phyloP scores from a whole-genome alignment of 1,284 basidiomycete genomes.

The Naganishia liquefaciens region DNA sequence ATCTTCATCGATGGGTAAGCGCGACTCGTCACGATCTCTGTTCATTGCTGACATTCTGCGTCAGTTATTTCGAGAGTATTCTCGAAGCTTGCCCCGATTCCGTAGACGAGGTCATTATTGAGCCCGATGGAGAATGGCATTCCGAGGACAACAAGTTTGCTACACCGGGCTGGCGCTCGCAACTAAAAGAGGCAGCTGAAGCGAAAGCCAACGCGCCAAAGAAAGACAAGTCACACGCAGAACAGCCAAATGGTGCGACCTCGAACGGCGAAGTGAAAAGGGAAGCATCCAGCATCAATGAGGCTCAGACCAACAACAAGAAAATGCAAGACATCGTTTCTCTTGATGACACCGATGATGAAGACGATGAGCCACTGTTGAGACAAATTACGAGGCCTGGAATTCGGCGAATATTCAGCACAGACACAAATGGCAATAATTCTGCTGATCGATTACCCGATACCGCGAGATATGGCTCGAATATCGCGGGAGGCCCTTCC shows the following conservation, averaged over 20 bases:
- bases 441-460: constrained; percentile 18
- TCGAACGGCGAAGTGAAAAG: neutral
- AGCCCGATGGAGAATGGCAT: constrained; percentile 94
- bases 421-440: neutral
- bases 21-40: neutral
- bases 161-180: constrained; percentile 67
- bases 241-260: neutral
- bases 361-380: constrained; percentile 12
- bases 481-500: neutral
- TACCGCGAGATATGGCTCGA: neutral
- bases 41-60: constrained; percentile 10
- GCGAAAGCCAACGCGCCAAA: constrained; percentile 39
- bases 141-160: constrained; percentile 81
- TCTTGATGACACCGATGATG: constrained; percentile 16
- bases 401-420: neutral
- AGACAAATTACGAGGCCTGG: neutral
- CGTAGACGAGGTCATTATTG: constrained; percentile 88
- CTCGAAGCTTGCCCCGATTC: constrained; percentile 73
- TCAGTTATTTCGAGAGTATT: constrained; percentile 80
- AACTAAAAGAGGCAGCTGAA: constrained; percentile 49
- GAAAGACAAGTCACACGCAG: constrained; percentile 9
- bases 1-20: constrained; percentile 87
- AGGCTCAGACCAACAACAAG: neutral
- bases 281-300: neutral
- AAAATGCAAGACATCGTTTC: constrained; percentile 20